A percentile compares a stretch with the other conserved stretches of the same genome.
phyloP scores from a whole-genome alignment of 345 rosid species.

The Euphorbia peplus region DNA sequence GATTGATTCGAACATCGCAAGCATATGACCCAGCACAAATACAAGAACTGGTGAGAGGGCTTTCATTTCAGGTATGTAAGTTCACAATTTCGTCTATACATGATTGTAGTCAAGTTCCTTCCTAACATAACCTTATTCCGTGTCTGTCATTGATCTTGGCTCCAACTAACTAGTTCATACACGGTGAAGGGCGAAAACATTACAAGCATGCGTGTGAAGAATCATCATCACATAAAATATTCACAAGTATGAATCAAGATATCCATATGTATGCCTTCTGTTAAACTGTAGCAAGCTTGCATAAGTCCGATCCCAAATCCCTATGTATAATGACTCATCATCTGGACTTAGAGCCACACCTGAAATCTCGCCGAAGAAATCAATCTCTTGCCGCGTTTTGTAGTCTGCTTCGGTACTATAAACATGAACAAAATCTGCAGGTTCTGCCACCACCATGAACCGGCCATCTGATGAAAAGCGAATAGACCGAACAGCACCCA shows the following conservation, averaged over 20 bases:
- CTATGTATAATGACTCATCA: slow-evolving; percentile 49
- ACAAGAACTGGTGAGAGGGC: too few species aligned
- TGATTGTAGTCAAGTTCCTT: background rate
- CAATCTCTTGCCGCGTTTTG: slow-evolving; percentile 49
- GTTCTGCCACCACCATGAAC: slow-evolving; percentile 57
- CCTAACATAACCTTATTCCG: background rate
- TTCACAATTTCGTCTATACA: slow-evolving; percentile 9
- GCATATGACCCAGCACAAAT: too few species aligned
- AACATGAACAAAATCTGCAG: slow-evolving; percentile 66
- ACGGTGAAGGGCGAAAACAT: background rate
- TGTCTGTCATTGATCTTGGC: slow-evolving; percentile 2
- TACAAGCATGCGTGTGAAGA: background rate
- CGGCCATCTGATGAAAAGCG: slow-evolving; percentile 54
- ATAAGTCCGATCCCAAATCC: slow-evolving; percentile 64
- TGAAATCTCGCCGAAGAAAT: slow-evolving; percentile 67
- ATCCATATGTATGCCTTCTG: slow-evolving; percentile 38
- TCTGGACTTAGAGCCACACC: slow-evolving; percentile 65
- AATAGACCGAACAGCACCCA: slow-evolving; percentile 56
- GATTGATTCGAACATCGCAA: too few species aligned
- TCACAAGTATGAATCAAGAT: slow-evolving; percentile 46
- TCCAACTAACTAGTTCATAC: slow-evolving; percentile 5
- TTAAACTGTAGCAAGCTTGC: slow-evolving; percentile 54
- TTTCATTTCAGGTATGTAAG: background rate
- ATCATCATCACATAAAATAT: background rate
- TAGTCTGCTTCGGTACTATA: slow-evolving; percentile 39